Conservation (phyloP, 352 stramenopile genomes). For the Globisporangium middletonii region DNA sequence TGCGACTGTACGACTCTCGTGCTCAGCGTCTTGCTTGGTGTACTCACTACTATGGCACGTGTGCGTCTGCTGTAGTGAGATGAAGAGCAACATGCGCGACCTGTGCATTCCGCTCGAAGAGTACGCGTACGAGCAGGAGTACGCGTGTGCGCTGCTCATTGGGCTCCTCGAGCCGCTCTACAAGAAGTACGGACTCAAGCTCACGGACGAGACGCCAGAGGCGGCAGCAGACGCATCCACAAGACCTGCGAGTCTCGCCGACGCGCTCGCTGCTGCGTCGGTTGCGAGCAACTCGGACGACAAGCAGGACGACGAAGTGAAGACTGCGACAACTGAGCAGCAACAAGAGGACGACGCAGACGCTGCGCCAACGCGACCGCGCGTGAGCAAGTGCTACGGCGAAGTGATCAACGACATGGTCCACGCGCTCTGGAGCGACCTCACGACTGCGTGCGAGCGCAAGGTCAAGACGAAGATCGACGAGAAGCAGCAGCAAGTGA, state of each 20-base stretch:
- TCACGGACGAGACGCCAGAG: slow-evolving; percentile 14
- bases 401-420: slow-evolving; percentile 66
- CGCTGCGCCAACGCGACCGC: too few relatives aligned
- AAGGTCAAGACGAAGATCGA: slow-evolving; percentile 66
- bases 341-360: background rate
- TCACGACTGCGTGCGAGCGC: slow-evolving; percentile 44
- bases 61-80: slow-evolving; percentile 40
- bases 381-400: slow-evolving; percentile 44
- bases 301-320: background rate
- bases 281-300: background rate
- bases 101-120: slow-evolving; percentile 78
- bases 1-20: slow-evolving; percentile 8
- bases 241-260: background rate
- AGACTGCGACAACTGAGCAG: background rate
- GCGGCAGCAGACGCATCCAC: background rate
- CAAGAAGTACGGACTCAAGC: slow-evolving; percentile 60
- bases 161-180: slow-evolving; percentile 64
- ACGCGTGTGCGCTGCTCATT: slow-evolving; percentile 61
- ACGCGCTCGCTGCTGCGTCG: slow-evolving; percentile 4
- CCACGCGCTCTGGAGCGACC: slow-evolving; percentile 54
- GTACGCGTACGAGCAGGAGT: slow-evolving; percentile 80
- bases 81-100: slow-evolving; percentile 82
- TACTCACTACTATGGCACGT: background rate
- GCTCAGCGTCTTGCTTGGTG: background rate
- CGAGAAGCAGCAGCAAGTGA: slow-evolving; percentile 77